Evolutionary conservation across 1,139 yeast species (phyloP), one percentile per base, ranked within the genome.

Genomic region (Kluyveromyces sp.): DNA sequence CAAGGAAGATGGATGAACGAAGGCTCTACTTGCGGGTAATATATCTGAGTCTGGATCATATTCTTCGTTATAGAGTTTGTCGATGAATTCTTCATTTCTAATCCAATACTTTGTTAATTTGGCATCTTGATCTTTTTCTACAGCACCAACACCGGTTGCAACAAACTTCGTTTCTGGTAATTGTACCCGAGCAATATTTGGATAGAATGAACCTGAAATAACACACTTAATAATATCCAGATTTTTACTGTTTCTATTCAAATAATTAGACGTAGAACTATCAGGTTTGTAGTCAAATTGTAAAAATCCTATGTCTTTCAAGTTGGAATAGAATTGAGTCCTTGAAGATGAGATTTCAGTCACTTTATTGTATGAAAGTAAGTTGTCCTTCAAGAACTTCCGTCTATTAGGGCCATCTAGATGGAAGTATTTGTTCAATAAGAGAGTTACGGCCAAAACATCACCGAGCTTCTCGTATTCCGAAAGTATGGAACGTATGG

Each of bases 111-210:
- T 83, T 49, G 85, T 83, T 48, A 74, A 71, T 49, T 73, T 77
- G 1, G 92, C 86, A 59, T 90, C 97, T 0, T 90, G 86, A 55
- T 89, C 96, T 33, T 80, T 74, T 47, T 86, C 92, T 42, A 92
- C 73, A 0, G 97, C 76, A 33, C 98, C 98, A 2, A 81, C 75
- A 33, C 82, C 70, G 1, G 88, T 79, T 40, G 80, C 77, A 45
- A 80, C 70, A 60, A 70, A 92, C 56, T 84, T 86, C 5, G 90
- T 79, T 52, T 86, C 89, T 0, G 97, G 97, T 34, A 79, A 70
- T 54, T 83, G 88, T 3, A 88, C 86, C 50, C 89, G 74, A 0
- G 94, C 89, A 35, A 88, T 70, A 46, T 85, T 83, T 0, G 97
- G 97, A 56, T 83, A 84, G 57, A 82, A 78, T 0, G 96, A 75